Evolutionary conservation across 805 yeast genomes (phyloP).

Genomic region (Candida namnaoensis): DNA sequence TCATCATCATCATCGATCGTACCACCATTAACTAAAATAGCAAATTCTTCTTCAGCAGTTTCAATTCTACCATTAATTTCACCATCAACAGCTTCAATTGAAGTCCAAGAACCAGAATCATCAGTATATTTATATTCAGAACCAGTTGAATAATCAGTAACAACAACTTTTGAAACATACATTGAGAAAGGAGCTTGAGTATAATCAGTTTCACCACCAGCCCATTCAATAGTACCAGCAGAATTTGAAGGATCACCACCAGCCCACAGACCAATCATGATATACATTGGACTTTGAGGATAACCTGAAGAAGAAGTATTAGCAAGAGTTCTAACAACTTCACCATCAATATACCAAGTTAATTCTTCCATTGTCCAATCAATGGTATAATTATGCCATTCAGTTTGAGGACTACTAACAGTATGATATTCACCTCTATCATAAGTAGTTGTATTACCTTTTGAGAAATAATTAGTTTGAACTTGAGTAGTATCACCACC

Average conservation of each 20-base stretch:
- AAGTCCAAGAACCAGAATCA: constrained; percentile 47
- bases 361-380: constrained; percentile 71
- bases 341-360: constrained; percentile 70
- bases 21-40: constrained; percentile 24
- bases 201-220: constrained; percentile 69
- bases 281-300: constrained; percentile 87
- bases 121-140: constrained; percentile 45
- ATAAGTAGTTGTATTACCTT: constrained; percentile 70
- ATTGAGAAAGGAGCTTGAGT: constrained; percentile 59
- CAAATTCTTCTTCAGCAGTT: constrained; percentile 36
- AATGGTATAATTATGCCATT: constrained; percentile 69
- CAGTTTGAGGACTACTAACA: constrained; percentile 45
- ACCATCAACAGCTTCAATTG: constrained; percentile 51
- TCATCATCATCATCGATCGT: constrained; percentile 13
- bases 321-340: constrained; percentile 51
- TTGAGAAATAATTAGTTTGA: constrained; percentile 74
- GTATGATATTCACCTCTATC: constrained; percentile 72
- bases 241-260: constrained; percentile 67
- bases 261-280: constrained; percentile 69
- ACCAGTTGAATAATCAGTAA: constrained; percentile 68
- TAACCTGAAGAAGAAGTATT: constrained; percentile 55
- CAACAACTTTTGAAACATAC: constrained; percentile 48
- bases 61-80: constrained; percentile 49
- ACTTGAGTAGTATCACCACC: constrained; percentile 73
- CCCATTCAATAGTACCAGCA: constrained; percentile 73